Conservation (phyloP, 1,139 yeast genomes). For the Insectozyma bohioensis region DNA sequence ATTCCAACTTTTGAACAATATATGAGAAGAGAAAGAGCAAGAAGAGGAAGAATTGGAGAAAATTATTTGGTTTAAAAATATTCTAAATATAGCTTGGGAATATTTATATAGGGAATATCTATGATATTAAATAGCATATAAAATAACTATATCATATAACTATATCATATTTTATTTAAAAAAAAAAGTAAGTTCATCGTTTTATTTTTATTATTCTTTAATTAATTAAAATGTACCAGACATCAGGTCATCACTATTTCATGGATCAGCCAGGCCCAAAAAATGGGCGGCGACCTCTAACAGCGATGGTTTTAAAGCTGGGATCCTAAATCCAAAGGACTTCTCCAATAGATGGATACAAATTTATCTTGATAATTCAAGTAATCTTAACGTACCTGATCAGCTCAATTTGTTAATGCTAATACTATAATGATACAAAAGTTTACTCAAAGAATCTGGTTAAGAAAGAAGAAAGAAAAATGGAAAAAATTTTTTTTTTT, state of each 20-base stretch:
- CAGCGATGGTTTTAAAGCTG: constrained; percentile 84
- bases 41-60: constrained; percentile 49
- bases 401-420: constrained; percentile 12
- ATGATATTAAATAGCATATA: too few species aligned
- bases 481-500: constrained; percentile 2
- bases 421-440: constrained; percentile 2
- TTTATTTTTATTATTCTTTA: too few species aligned
- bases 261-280: constrained; percentile 67
- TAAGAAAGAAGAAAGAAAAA: constrained; percentile 4
- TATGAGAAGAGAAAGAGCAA: constrained; percentile 31
- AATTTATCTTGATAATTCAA: constrained; percentile 26
- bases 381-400: constrained; percentile 6
- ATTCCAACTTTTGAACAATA: constrained; percentile 30
- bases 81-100: too few species aligned
- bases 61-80: constrained; percentile 35
- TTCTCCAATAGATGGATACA: constrained; percentile 12
- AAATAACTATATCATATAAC: too few species aligned
- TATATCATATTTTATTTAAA: neutral
- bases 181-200: neutral
- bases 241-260: constrained; percentile 76
- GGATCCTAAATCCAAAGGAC: constrained; percentile 12
- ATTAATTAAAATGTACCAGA: constrained; percentile 58
- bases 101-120: too few species aligned
- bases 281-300: constrained; percentile 73
- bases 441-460: constrained; percentile 2